Conservation (phyloP, 441 rosid species). For the Arabidopsis lyrata region DNA sequence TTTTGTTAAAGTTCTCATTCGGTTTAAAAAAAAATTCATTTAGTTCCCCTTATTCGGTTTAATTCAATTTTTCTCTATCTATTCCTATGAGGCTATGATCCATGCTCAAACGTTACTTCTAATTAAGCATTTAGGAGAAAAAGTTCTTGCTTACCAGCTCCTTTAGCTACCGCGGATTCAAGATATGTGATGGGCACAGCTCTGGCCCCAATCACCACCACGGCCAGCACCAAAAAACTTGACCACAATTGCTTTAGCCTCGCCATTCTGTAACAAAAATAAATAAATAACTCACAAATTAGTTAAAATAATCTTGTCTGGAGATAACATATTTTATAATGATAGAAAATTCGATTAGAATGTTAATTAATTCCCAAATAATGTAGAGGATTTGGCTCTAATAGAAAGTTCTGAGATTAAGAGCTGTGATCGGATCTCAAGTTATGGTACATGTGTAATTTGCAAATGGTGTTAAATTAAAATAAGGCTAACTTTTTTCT, state of each 20-base stretch:
- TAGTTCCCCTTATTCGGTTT: too few relatives aligned
- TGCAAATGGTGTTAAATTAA: constrained; percentile 4
- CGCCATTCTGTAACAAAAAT: constrained; percentile 31
- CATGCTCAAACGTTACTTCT: too few relatives aligned
- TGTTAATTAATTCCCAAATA: constrained; percentile 5
- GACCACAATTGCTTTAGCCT: constrained; percentile 37
- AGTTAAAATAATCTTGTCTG: background rate
- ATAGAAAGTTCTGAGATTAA: constrained; percentile 2
- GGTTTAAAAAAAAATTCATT: too few relatives aligned
- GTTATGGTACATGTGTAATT: background rate
- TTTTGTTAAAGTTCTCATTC: too few relatives aligned
- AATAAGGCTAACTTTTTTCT: background rate
- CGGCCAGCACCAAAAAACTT: constrained; percentile 34
- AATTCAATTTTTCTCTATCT: too few relatives aligned
- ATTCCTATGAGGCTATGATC: too few relatives aligned
- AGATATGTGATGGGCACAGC: constrained; percentile 68
- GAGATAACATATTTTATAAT: background rate
- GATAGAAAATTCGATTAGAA: background rate
- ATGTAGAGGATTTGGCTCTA: background rate
- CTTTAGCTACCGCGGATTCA: constrained; percentile 66
- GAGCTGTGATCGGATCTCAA: background rate
- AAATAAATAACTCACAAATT: background rate
- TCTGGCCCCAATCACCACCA: constrained; percentile 47
- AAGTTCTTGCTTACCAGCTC: constrained; percentile 66
- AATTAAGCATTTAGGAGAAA: too few relatives aligned